phyloP scores from a whole-genome alignment of 495 filamentous ascomycete genomes.

The Talaromyces nanjingensis region DNA sequence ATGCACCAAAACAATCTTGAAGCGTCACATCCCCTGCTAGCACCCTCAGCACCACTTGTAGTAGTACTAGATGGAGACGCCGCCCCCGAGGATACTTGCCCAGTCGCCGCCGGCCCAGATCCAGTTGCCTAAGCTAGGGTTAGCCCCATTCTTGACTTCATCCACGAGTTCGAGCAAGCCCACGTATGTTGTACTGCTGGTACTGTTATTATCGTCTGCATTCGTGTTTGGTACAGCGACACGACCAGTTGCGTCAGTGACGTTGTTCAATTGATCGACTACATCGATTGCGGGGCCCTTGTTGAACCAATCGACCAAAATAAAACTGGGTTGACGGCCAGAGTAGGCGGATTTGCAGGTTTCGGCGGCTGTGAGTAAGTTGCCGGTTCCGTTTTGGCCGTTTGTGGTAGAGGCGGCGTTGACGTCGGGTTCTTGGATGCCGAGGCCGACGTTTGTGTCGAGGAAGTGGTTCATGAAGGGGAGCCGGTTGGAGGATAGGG shows the following conservation, averaged over 20 bases:
- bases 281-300: constrained; percentile 53
- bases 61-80: constrained; percentile 24
- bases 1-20: not conserved
- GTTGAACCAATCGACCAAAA: constrained; percentile 71
- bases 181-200: constrained; percentile 27
- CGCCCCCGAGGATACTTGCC: constrained; percentile 34
- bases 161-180: constrained; percentile 31
- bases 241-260: constrained; percentile 40
- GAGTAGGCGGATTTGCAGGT: constrained; percentile 47
- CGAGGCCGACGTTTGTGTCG: constrained; percentile 40
- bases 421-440: constrained; percentile 54
- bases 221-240: constrained; percentile 16
- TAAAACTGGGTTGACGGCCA: constrained; percentile 52
- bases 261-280: constrained; percentile 58
- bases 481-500: constrained; percentile 41
- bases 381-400: constrained; percentile 43
- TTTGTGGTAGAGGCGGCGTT: constrained; percentile 55
- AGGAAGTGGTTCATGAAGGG: constrained; percentile 71
- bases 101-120: constrained; percentile 43
- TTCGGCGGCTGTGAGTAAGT: constrained; percentile 51
- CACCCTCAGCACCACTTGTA: not conserved
- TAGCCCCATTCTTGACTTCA: constrained; percentile 28
- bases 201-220: constrained; percentile 19
- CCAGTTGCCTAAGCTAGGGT: constrained; percentile 37
- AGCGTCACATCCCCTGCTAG: not conserved